phyloP scores from a whole-genome alignment of 352 stramenopile genomes.

The Globisporangium cederbergense region DNA sequence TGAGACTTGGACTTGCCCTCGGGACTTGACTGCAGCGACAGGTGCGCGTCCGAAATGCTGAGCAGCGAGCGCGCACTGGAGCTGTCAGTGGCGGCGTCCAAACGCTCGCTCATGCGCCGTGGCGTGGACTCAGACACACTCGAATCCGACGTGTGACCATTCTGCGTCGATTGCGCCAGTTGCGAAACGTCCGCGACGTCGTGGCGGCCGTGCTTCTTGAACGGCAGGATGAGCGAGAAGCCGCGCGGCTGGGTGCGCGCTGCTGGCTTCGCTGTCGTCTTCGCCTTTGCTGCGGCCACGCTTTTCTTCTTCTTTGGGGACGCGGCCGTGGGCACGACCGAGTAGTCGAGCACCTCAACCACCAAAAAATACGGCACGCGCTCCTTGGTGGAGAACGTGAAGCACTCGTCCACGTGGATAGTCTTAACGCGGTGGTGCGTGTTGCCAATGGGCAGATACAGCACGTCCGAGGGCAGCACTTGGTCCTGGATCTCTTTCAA shows the following conservation, averaged over 20 bases:
- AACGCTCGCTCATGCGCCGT: constrained; percentile 9
- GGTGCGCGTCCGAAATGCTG: neutral
- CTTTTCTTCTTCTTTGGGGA: constrained; percentile 12
- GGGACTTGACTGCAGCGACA: neutral
- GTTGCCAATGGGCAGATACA: constrained; percentile 80
- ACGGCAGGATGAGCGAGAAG: constrained; percentile 50
- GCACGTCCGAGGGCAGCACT: constrained; percentile 65
- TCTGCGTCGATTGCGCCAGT: neutral
- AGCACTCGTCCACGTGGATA: constrained; percentile 72
- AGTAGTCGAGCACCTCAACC: constrained; percentile 80
- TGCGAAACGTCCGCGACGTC: constrained; percentile 4
- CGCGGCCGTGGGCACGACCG: constrained; percentile 17
- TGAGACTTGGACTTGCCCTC: neutral
- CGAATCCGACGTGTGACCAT: constrained; percentile 11
- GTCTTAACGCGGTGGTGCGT: constrained; percentile 71
- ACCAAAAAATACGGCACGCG: constrained; percentile 83
- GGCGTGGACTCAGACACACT: constrained; percentile 14
- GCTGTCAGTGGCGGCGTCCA: constrained; percentile 14
- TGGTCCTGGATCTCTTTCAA: constrained; percentile 44
- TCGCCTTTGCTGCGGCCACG: neutral
- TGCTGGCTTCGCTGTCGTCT: neutral
- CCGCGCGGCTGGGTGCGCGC: constrained; percentile 25
- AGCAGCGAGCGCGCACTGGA: constrained; percentile 13
- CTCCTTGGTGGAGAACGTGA: constrained; percentile 82
- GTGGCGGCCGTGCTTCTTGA: constrained; percentile 36